Percentiles rank a stretch among this genome's conserved stretches.
These are phyloP conservation scores for Acanthamoeba culbertsoni DNA, from an alignment of 208 protist species.

Conservation along the genomic window DNA sequence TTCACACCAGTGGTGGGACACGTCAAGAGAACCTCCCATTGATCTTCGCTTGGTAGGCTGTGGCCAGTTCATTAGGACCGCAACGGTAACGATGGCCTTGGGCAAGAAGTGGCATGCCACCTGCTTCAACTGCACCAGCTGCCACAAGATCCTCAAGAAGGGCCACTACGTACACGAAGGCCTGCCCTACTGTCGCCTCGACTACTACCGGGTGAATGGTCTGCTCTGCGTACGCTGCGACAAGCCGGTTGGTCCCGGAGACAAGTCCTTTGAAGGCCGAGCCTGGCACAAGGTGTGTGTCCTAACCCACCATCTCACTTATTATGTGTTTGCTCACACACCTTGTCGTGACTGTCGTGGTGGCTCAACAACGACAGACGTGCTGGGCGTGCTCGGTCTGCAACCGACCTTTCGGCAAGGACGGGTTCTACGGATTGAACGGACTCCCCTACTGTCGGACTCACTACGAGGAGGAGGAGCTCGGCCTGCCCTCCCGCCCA, in stretches of 20 bases:
- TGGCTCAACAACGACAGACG: neutral
- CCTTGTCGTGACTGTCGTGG: too few species aligned
- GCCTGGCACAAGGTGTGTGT: neutral
- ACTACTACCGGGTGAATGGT: neutral
- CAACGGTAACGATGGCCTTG: conserved; percentile 2
- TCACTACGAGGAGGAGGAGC: neutral
- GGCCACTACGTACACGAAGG: conserved; percentile 23
- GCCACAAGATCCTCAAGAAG: neutral
- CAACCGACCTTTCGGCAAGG: conserved; percentile 10
- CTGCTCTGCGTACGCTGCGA: conserved; percentile 13
- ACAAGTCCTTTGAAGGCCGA: neutral
- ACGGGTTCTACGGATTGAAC: conserved; percentile 29
- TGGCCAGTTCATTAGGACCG: neutral
- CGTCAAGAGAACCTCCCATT: neutral
- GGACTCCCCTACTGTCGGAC: neutral
- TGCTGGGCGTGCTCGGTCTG: neutral
- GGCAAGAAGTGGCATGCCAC: conserved; percentile 32
- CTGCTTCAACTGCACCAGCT: conserved; percentile 6
- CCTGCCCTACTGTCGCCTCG: neutral
- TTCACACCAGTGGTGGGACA: neutral
- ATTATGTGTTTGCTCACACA: too few species aligned
- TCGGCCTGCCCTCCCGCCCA: neutral
- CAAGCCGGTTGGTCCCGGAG: neutral
- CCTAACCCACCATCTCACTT: neutral
- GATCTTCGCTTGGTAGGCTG: neutral